A percentile compares a stretch with the other conserved stretches of the same genome.
Evolutionary conservation across 805 yeast species (phyloP).

Genomic region (Saccharomyces eubayanus): DNA sequence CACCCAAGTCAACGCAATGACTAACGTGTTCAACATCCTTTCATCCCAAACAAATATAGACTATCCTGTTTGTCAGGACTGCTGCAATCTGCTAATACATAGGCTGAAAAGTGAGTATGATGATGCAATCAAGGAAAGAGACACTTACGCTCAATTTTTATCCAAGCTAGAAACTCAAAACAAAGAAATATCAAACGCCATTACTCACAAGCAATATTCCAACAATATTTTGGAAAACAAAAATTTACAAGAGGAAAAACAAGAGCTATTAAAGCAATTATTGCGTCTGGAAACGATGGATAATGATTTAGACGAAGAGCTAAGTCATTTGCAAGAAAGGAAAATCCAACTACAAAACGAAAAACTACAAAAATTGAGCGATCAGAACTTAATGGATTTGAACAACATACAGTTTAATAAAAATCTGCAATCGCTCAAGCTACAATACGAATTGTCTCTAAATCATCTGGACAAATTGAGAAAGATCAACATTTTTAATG

Average conservation of each 20-base stretch:
- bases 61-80: conserved; percentile 81
- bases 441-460: conserved; percentile 53
- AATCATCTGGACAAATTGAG: conserved; percentile 64
- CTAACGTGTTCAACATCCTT: conserved; percentile 60
- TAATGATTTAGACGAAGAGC: conserved; percentile 36
- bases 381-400: conserved; percentile 49
- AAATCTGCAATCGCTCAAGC: conserved; percentile 55
- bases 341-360: conserved; percentile 43
- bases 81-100: conserved; percentile 58
- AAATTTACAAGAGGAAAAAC: conserved; percentile 23
- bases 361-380: conserved; percentile 28
- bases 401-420: conserved; percentile 42
- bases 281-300: conserved; percentile 32
- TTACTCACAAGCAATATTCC: conserved; percentile 14
- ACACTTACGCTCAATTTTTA: conserved; percentile 63
- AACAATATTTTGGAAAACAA: conserved; percentile 19
- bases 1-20: conserved; percentile 43
- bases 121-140: conserved; percentile 67
- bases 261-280: conserved; percentile 14
- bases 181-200: conserved; percentile 37
- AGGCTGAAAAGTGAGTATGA: conserved; percentile 64
- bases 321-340: conserved; percentile 42
- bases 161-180: conserved; percentile 56
- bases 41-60: conserved; percentile 70
- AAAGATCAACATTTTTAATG: conserved; percentile 72